These are phyloP conservation scores for Metschnikowia hibisci DNA, from an alignment of 805 yeast genomes.

Conservation along the genomic window DNA sequence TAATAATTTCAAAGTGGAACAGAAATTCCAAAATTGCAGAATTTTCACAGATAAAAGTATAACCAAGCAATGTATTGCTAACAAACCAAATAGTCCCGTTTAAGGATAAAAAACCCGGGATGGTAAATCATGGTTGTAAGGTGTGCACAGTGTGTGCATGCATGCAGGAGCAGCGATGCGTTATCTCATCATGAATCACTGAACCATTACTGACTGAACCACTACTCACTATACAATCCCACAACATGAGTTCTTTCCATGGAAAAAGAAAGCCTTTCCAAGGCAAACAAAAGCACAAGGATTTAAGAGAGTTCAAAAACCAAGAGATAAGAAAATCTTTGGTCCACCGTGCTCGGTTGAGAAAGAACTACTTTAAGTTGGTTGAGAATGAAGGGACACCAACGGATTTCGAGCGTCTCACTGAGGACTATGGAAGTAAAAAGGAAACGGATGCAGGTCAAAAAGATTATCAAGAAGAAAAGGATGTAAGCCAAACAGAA, in stretches of 20 bases:
- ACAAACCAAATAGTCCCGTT: no score
- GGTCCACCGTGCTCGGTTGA: conserved; percentile 73
- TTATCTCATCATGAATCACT: not conserved
- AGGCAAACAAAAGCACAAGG: conserved; percentile 29
- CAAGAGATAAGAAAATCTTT: conserved; percentile 76
- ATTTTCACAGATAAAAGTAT: no score
- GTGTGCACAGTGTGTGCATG: not conserved
- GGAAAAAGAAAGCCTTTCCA: conserved; percentile 22
- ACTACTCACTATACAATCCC: not conserved
- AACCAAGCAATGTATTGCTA: no score
- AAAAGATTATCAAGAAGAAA: not conserved
- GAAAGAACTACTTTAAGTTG: conserved; percentile 76
- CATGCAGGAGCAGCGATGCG: conserved; percentile 4
- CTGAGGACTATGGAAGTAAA: conserved; percentile 10
- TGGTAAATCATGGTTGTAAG: not conserved
- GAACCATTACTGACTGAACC: no score
- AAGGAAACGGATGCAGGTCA: conserved; percentile 7
- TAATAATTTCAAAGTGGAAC: no score
- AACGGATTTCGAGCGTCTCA: conserved; percentile 20
- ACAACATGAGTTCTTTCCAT: not conserved
- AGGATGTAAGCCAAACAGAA: conserved; percentile 4
- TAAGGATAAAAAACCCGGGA: not conserved
- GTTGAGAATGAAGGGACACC: conserved; percentile 66
- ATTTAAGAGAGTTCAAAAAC: conserved; percentile 37
- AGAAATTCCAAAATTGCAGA: no score